Conservation (phyloP, 441 rosid genomes). For the Kokia cookei region DNA sequence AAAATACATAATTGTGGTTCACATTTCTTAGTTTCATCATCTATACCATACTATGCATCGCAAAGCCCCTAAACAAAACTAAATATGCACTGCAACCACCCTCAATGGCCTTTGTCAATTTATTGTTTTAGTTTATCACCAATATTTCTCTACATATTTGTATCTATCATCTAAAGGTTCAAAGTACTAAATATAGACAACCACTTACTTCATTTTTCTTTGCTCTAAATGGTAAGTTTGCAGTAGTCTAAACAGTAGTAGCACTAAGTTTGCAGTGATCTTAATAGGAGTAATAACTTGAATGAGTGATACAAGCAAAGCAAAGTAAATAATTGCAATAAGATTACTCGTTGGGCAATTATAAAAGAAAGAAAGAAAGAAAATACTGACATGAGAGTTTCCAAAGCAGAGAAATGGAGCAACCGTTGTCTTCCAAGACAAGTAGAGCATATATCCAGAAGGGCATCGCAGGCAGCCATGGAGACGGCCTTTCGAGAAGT, state of each 20-base stretch:
- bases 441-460: conserved; percentile 50
- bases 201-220: background rate
- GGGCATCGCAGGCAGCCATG: conserved; percentile 36
- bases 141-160: background rate
- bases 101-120: background rate
- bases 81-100: background rate
- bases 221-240: background rate
- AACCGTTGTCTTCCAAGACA: conserved; percentile 33
- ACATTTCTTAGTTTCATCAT: background rate
- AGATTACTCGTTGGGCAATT: background rate
- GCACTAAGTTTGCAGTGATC: background rate
- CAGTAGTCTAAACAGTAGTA: background rate
- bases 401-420: conserved; percentile 35
- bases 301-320: background rate
- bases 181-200: background rate
- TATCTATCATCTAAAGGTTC: background rate
- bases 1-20: background rate
- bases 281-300: background rate
- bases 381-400: conserved; percentile 40
- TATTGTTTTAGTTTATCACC: background rate
- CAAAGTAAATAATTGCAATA: background rate
- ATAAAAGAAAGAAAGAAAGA: background rate
- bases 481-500: conserved; percentile 20
- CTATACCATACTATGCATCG: background rate
- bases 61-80: background rate